Percentiles rank a stretch among this genome's conserved stretches.
Conservation (phyloP, 805 yeast species). For the Spathaspora hagerdaliae region DNA sequence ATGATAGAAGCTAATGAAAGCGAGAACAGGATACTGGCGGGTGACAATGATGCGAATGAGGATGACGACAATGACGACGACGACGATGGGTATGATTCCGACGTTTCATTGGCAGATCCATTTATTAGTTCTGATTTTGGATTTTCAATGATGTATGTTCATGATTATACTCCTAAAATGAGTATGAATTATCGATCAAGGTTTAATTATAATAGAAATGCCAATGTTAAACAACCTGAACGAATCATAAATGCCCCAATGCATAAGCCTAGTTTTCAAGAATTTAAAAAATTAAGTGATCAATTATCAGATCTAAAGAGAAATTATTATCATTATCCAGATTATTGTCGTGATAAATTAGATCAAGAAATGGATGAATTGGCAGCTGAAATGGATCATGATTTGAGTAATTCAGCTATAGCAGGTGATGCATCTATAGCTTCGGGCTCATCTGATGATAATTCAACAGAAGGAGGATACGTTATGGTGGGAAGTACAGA, state of each 20-base stretch:
- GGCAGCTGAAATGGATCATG: constrained; percentile 6
- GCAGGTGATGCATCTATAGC: constrained; percentile 19
- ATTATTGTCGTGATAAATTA: constrained; percentile 8
- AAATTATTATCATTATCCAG: constrained; percentile 29
- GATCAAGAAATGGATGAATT: constrained; percentile 12
- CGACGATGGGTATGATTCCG: constrained; percentile 41
- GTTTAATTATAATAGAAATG: background rate
- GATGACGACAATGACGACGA: constrained; percentile 10
- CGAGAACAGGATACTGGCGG: constrained; percentile 8
- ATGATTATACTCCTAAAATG: constrained; percentile 15
- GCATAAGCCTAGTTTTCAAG: constrained; percentile 36
- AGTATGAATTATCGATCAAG: background rate
- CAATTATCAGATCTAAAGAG: constrained; percentile 25
- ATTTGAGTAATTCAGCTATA: constrained; percentile 17
- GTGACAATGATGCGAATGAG: background rate
- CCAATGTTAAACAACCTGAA: background rate
- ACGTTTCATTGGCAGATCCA: constrained; percentile 51
- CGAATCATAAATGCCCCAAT: constrained; percentile 42
- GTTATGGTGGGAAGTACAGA: constrained; percentile 13
- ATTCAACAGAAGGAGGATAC: constrained; percentile 15
- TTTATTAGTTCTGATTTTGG: constrained; percentile 46
- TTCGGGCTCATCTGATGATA: background rate
- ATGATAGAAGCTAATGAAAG: constrained; percentile 14
- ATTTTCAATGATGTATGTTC: constrained; percentile 42
- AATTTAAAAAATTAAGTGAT: constrained; percentile 31